A percentile compares a stretch with the other conserved stretches of the same genome.
These are phyloP conservation scores for Globisporangium paroecandrum DNA, from an alignment of 352 stramenopile genomes.

Conservation along the genomic window DNA sequence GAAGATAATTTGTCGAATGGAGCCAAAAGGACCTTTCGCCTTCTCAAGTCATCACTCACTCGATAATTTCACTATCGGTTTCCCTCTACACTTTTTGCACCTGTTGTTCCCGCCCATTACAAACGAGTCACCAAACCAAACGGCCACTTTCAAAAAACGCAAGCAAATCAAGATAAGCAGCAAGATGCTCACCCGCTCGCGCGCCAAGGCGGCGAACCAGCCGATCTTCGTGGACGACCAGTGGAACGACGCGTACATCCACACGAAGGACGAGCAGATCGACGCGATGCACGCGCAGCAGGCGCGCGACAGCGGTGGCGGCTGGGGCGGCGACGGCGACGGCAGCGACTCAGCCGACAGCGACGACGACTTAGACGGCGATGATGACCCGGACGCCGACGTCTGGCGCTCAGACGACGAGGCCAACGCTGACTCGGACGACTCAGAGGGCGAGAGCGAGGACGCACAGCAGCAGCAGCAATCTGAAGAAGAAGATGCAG, in stretches of 20 bases:
- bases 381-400: constrained; percentile 20
- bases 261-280: constrained; percentile 82
- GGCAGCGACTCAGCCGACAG: constrained; percentile 26
- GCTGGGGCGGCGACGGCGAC: constrained; percentile 25
- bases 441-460: constrained; percentile 11
- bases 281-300: constrained; percentile 60
- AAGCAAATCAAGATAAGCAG: background rate
- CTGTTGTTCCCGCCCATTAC: background rate
- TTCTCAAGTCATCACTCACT: background rate
- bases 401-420: constrained; percentile 21
- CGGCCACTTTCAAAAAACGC: background rate
- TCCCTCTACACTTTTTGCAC: no score
- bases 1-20: background rate
- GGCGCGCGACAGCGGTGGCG: constrained; percentile 32
- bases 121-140: background rate
- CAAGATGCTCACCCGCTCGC: constrained; percentile 67
- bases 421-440: constrained; percentile 13
- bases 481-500: constrained; percentile 19
- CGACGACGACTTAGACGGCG: constrained; percentile 30
- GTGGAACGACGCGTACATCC: constrained; percentile 83
- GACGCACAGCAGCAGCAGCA: constrained; percentile 8
- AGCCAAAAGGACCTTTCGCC: background rate
- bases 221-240: constrained; percentile 80
- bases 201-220: constrained; percentile 55
- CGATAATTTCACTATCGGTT: background rate